Conservation (phyloP, 345 rosid species). For the Camelina neglecta region DNA sequence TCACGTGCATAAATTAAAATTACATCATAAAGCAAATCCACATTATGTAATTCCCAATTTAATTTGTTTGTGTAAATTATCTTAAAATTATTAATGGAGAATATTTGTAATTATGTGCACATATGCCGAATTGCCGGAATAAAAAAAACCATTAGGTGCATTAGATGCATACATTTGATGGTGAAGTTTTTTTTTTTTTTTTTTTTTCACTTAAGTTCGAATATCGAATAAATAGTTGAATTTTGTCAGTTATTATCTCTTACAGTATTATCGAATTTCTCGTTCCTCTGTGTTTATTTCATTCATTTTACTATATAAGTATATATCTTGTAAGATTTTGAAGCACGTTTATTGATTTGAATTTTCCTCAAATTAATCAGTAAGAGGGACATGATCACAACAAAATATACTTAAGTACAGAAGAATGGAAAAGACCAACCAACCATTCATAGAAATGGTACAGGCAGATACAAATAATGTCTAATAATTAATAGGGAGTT, state of each 20-base stretch:
- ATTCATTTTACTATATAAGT: too few species aligned
- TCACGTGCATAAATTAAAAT: not conserved
- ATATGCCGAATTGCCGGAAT: not conserved
- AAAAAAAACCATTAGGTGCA: not conserved
- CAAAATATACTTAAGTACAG: not conserved
- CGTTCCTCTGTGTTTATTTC: not conserved
- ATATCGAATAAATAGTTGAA: not conserved
- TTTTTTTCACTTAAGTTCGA: too few species aligned
- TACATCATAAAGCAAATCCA: not conserved
- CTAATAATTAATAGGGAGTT: not conserved
- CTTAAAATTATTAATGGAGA: not conserved
- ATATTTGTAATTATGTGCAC: not conserved
- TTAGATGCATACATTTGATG: not conserved
- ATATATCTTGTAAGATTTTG: not conserved
- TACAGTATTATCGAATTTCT: not conserved
- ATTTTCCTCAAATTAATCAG: not conserved
- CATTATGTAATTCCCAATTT: not conserved
- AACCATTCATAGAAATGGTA: not conserved
- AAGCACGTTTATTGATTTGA: not conserved
- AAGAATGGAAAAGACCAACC: not conserved
- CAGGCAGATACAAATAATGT: not conserved
- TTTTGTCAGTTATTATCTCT: not conserved
- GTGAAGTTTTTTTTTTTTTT: not conserved
- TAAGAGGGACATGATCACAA: not conserved
- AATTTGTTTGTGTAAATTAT: not conserved